Percentiles rank a stretch among this genome's conserved stretches.
Conservation (phyloP, 2,329 filamentous ascomycete genomes). For the Calcarisporium arbuscula region DNA sequence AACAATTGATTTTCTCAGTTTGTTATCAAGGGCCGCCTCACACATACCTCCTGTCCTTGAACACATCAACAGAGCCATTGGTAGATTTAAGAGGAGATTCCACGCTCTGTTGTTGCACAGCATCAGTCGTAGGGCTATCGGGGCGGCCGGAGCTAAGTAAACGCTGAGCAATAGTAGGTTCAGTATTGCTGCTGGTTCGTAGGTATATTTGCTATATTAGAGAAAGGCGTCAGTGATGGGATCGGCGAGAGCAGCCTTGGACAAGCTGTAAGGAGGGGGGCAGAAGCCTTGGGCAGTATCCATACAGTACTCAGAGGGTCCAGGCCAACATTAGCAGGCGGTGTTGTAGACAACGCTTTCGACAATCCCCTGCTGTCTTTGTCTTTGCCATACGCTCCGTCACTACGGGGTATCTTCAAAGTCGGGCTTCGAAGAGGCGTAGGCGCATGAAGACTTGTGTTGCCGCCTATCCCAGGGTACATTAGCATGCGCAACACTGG, state of each 20-base stretch:
- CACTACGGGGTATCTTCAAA: slow-evolving; percentile 21
- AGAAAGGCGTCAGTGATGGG: slow-evolving; percentile 1
- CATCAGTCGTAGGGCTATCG: slow-evolving; percentile 44
- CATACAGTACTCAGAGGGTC: slow-evolving; percentile 32
- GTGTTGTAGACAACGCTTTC: slow-evolving; percentile 18
- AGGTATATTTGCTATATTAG: slow-evolving; percentile 31
- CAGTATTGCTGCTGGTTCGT: slow-evolving; percentile 28
- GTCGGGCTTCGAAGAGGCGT: slow-evolving; percentile 12
- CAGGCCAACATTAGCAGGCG: slow-evolving; percentile 21
- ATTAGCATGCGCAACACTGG: neutral
- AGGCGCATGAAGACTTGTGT: slow-evolving; percentile 6
- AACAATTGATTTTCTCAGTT: no score
- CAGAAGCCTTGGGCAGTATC: no score
- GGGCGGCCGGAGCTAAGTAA: slow-evolving; percentile 45
- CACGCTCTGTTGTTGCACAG: slow-evolving; percentile 30
- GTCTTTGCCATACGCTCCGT: slow-evolving; percentile 48
- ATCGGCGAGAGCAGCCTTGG: no score
- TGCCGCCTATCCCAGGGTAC: neutral
- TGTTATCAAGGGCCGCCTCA: neutral
- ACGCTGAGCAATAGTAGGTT: slow-evolving; percentile 46
- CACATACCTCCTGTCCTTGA: slow-evolving; percentile 59
- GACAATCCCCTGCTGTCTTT: slow-evolving; percentile 21
- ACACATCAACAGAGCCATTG: slow-evolving; percentile 34
- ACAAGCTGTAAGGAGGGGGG: no score
- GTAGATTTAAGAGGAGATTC: slow-evolving; percentile 33